Evolutionary conservation across 768 basidiomycete genomes (phyloP).

Genomic region (Chalciporus chontae): DNA sequence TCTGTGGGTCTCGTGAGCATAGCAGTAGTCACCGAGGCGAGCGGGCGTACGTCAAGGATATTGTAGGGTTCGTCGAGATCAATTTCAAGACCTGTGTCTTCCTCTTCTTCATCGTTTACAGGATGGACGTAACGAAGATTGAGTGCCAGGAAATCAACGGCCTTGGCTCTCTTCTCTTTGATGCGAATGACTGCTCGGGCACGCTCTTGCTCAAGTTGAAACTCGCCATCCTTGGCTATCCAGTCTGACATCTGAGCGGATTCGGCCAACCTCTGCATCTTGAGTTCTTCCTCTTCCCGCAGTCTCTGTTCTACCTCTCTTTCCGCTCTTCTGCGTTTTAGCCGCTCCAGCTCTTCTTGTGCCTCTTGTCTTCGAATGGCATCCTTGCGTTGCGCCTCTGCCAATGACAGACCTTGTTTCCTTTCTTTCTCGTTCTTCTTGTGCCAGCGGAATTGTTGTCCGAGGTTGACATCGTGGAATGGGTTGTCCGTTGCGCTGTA

Average conservation of each 20-base stretch:
- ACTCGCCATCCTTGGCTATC: conserved; percentile 95
- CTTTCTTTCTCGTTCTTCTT: conserved; percentile 97
- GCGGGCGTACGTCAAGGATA: conserved; percentile 80
- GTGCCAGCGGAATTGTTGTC: conserved; percentile 97
- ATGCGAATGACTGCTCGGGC: conserved; percentile 89
- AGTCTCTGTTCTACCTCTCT: conserved; percentile 86
- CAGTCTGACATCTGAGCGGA: conserved; percentile 98
- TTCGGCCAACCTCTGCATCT: conserved; percentile 87
- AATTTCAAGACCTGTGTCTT: conserved; percentile 91
- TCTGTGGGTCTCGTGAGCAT: conserved; percentile 44
- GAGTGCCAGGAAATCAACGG: conserved; percentile 95
- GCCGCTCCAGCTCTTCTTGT: conserved; percentile 89
- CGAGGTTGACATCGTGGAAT: conserved; percentile 95
- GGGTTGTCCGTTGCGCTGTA: conserved; percentile 98
- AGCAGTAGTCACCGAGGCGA: not conserved
- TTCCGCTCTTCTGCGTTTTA: conserved; percentile 88
- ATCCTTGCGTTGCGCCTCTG: conserved; percentile 79
- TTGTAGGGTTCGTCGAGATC: conserved; percentile 98
- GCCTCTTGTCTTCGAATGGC: conserved; percentile 81
- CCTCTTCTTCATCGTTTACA: conserved; percentile 68
- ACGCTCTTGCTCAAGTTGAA: conserved; percentile 93
- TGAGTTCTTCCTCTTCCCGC: conserved; percentile 88
- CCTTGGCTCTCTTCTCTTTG: conserved; percentile 95
- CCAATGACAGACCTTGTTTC: conserved; percentile 76
- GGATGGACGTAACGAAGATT: conserved; percentile 91